Conservation (phyloP, 306 rosid species). For the Corylus americana region DNA sequence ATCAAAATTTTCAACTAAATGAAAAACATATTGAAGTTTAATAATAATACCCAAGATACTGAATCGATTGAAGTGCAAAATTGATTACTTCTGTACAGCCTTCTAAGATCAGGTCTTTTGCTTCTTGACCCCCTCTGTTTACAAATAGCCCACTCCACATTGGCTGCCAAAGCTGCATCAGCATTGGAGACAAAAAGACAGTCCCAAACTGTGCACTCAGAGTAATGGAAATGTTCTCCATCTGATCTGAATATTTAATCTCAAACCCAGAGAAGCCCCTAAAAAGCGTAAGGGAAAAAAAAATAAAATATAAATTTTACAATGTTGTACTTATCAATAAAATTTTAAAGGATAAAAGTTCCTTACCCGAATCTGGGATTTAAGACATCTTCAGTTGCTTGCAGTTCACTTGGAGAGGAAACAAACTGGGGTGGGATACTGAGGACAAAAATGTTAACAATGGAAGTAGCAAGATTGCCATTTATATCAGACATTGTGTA, state of each 20-base stretch:
- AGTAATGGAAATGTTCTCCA: constrained; percentile 66
- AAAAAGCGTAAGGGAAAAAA: constrained; percentile 26
- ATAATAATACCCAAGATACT: constrained; percentile 64
- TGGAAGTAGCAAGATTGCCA: constrained; percentile 70
- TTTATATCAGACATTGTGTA: constrained; percentile 80
- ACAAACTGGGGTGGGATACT: constrained; percentile 77
- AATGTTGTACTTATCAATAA: not conserved
- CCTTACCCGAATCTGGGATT: constrained; percentile 77
- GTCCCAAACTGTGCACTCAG: constrained; percentile 63
- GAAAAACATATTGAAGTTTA: not conserved
- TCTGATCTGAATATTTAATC: constrained; percentile 69
- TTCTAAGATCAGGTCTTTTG: constrained; percentile 50
- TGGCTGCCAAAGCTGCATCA: constrained; percentile 64
- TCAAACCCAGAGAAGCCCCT: constrained; percentile 77
- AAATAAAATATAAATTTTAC: not conserved
- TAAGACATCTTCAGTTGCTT: constrained; percentile 74
- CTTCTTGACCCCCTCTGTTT: constrained; percentile 36
- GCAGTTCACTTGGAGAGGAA: constrained; percentile 71
- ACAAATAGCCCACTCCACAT: constrained; percentile 51
- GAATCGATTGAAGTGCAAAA: constrained; percentile 75
- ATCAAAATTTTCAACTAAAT: not conserved
- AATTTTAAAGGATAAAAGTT: not conserved
- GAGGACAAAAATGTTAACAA: constrained; percentile 61
- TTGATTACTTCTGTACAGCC: constrained; percentile 74
- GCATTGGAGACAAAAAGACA: constrained; percentile 64